A percentile compares a stretch with the other conserved stretches of the same genome.
These are phyloP conservation scores for Pyricularia sp. DNA, from an alignment of 2,329 filamentous ascomycete genomes.

Conservation along the genomic window DNA sequence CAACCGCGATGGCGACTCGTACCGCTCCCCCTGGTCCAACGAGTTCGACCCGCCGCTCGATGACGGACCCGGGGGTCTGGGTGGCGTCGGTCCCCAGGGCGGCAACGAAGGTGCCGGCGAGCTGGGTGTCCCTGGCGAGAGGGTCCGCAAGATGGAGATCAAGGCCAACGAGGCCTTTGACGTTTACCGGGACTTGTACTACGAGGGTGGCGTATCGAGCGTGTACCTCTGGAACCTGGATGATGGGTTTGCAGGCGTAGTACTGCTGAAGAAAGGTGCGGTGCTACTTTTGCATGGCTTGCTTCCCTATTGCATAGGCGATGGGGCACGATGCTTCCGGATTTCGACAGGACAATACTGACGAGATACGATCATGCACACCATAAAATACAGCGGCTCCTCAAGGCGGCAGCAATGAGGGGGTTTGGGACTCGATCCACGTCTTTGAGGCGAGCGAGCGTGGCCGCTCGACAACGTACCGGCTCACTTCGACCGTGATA, in stretches of 20 bases:
- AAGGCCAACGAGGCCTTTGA: conserved; percentile 93
- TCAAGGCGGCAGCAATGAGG: conserved; percentile 49
- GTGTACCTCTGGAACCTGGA: conserved; percentile 99
- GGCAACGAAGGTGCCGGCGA: conserved; percentile 51
- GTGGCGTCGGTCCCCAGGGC: conserved; percentile 37
- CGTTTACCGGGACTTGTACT: conserved; percentile 91
- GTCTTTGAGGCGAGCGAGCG: conserved; percentile 95
- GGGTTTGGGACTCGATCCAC: conserved; percentile 96
- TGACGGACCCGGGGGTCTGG: conserved; percentile 35
- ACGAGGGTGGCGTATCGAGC: conserved; percentile 88
- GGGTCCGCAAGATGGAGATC: conserved; percentile 86
- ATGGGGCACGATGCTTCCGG: not conserved
- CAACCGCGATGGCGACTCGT: conserved; percentile 96
- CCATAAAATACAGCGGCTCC: conserved; percentile 43
- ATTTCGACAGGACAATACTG: not conserved
- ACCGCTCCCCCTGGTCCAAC: conserved; percentile 98
- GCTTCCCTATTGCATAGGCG: not conserved
- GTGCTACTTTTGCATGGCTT: not conserved
- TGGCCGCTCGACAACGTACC: conserved; percentile 87
- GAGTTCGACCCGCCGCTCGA: conserved; percentile 88
- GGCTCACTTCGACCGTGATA: conserved; percentile 94
- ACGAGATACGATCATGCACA: not conserved
- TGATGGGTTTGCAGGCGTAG: conserved; percentile 92
- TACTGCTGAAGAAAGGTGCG: conserved; percentile 83
- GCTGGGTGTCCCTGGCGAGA: conserved; percentile 76